Conservation (phyloP, 164 flowering plant genomes). For the Vitis cinerea region DNA sequence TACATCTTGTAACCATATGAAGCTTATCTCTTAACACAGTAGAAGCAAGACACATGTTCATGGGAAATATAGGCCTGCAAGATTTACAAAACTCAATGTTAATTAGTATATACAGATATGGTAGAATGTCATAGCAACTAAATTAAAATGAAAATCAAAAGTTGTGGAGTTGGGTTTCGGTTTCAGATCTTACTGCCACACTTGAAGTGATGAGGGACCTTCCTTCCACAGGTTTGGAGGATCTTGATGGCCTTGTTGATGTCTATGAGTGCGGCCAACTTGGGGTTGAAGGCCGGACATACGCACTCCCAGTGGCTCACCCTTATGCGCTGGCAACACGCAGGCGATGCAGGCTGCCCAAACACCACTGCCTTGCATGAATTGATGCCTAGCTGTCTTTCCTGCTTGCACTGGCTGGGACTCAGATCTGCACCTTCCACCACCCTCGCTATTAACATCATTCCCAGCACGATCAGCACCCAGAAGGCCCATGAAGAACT, state of each 20-base stretch:
- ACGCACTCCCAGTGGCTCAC: conserved; percentile 14
- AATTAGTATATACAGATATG: too few relatives aligned
- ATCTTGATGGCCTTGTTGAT: background rate
- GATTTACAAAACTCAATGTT: background rate
- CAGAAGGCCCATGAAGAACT: background rate
- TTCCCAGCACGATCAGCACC: background rate
- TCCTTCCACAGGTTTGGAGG: conserved; percentile 14
- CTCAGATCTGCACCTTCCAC: background rate
- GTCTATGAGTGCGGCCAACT: conserved; percentile 9
- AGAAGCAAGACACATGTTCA: background rate
- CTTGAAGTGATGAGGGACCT: conserved; percentile 15
- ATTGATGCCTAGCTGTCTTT: background rate
- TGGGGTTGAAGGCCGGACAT: conserved; percentile 10
- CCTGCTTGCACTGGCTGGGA: conserved; percentile 13
- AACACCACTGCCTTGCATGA: conserved; percentile 6
- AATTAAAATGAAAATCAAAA: too few relatives aligned
- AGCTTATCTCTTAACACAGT: background rate
- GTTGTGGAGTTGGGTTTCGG: too few relatives aligned
- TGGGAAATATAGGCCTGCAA: conserved; percentile 2
- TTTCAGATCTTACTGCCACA: conserved; percentile 4
- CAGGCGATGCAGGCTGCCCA: conserved; percentile 7
- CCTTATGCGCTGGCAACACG: conserved; percentile 12
- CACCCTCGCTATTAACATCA: background rate
- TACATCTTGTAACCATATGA: too few relatives aligned
- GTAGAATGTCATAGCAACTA: too few relatives aligned